Evolutionary conservation across 805 yeast species (phyloP).

Genomic region (Kluyveromyces wickerhamii): DNA sequence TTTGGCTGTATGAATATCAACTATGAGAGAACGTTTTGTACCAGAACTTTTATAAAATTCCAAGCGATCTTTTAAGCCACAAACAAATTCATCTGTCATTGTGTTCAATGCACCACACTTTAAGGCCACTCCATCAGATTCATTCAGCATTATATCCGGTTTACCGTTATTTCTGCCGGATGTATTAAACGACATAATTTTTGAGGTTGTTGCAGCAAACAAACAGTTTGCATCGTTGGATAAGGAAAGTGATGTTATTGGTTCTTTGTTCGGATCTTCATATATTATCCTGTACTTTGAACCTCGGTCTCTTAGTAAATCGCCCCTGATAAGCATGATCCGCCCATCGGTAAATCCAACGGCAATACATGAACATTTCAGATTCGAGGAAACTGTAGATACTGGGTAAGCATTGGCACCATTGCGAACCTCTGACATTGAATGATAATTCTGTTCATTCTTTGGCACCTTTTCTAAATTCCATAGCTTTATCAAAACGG

Average conservation of each 20-base stretch:
- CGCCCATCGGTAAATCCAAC: conserved; percentile 48
- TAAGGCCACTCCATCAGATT: conserved; percentile 38
- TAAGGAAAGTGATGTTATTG: conserved; percentile 71
- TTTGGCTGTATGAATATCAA: conserved; percentile 49
- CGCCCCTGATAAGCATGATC: conserved; percentile 79
- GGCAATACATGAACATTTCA: conserved; percentile 22
- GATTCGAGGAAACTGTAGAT: conserved; percentile 20
- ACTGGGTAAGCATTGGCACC: conserved; percentile 75
- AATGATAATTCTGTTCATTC: conserved; percentile 38
- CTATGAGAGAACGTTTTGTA: conserved; percentile 44
- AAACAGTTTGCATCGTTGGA: conserved; percentile 42
- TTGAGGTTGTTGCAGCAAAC: conserved; percentile 69
- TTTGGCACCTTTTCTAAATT: conserved; percentile 44
- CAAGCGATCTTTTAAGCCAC: conserved; percentile 57
- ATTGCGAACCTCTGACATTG: conserved; percentile 56
- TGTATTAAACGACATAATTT: conserved; percentile 63
- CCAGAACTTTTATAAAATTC: conserved; percentile 52
- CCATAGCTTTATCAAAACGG: conserved; percentile 67
- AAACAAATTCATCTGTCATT: conserved; percentile 44
- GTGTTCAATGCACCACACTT: conserved; percentile 34
- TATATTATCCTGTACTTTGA: conserved; percentile 77
- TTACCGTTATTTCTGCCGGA: conserved; percentile 70
- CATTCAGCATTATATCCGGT: conserved; percentile 42
- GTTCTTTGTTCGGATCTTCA: conserved; percentile 53
- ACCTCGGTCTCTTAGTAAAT: conserved; percentile 79